These are phyloP conservation scores for Annulohypoxylon maeteangense DNA, from an alignment of 495 filamentous ascomycete species.

Conservation along the genomic window DNA sequence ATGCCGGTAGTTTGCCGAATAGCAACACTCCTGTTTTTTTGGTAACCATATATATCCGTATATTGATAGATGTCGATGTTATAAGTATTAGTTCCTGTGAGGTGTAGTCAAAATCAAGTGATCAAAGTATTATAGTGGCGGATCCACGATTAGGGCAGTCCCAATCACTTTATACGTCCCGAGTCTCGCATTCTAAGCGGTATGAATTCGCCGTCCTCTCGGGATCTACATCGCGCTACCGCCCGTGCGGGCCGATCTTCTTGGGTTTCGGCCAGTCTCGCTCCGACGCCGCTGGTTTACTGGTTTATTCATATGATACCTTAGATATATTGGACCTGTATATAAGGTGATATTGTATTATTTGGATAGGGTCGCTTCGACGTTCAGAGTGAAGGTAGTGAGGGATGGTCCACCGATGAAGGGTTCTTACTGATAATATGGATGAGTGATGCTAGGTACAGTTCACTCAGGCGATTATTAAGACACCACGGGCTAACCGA, in stretches of 20 bases:
- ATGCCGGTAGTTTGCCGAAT: background rate
- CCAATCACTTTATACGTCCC: background rate
- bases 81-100: background rate
- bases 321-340: background rate
- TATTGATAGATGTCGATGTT: background rate
- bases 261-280: slow-evolving; percentile 13
- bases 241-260: slow-evolving; percentile 1
- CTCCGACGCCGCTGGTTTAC: background rate
- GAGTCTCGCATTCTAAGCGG: background rate
- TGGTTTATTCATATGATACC: slow-evolving; percentile 5
- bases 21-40: background rate
- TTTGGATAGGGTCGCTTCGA: background rate
- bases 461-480: background rate
- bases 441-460: background rate
- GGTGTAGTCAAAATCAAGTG: background rate
- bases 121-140: background rate
- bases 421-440: background rate
- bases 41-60: background rate
- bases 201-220: background rate
- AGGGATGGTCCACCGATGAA: background rate
- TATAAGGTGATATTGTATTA: background rate
- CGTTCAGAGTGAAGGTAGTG: background rate
- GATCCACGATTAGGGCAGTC: background rate
- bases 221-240: slow-evolving; percentile 4
- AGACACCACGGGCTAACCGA: background rate